Percentiles rank a stretch among this genome's conserved stretches.
Evolutionary conservation across 441 rosid species (phyloP).

Genomic region (Pelargonium myrrhifolium): DNA sequence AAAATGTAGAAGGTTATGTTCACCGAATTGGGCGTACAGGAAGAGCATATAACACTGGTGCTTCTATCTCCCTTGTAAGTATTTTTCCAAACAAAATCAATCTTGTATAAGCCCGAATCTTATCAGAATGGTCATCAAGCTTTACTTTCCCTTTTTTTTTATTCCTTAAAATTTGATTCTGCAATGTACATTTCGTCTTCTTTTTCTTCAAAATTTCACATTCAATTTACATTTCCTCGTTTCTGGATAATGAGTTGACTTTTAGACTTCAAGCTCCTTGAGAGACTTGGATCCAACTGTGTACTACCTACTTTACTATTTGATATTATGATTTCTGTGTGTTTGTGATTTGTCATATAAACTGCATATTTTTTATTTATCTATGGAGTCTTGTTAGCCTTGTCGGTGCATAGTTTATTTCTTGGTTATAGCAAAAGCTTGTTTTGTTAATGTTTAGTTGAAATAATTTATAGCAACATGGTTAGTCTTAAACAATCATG

Average conservation of each 20-base stretch:
- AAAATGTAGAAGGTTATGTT: slow-evolving; percentile 58
- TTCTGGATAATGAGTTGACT: background rate
- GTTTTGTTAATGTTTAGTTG: background rate
- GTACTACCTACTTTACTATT: background rate
- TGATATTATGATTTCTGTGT: background rate
- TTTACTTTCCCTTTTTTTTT: background rate
- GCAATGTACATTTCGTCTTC: too few relatives aligned
- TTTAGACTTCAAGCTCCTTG: background rate
- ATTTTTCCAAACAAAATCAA: slow-evolving; percentile 10
- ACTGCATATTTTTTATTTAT: background rate
- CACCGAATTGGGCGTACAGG: slow-evolving; percentile 98
- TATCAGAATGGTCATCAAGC: slow-evolving; percentile 4
- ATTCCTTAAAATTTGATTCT: too few relatives aligned
- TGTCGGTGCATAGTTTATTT: background rate
- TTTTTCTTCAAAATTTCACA: too few relatives aligned
- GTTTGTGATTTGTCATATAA: background rate
- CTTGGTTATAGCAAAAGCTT: background rate
- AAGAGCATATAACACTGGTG: slow-evolving; percentile 73
- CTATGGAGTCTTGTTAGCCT: background rate
- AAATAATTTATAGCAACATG: background rate
- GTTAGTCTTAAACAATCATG: background rate
- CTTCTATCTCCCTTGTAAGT: slow-evolving; percentile 80
- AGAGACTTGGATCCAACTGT: background rate
- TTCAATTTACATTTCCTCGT: too few relatives aligned
- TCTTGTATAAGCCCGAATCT: slow-evolving; percentile 1